Percentiles rank a stretch among this genome's conserved stretches.
phyloP scores from a whole-genome alignment of 169 alveolate species.

The Plasmodium malariae region DNA sequence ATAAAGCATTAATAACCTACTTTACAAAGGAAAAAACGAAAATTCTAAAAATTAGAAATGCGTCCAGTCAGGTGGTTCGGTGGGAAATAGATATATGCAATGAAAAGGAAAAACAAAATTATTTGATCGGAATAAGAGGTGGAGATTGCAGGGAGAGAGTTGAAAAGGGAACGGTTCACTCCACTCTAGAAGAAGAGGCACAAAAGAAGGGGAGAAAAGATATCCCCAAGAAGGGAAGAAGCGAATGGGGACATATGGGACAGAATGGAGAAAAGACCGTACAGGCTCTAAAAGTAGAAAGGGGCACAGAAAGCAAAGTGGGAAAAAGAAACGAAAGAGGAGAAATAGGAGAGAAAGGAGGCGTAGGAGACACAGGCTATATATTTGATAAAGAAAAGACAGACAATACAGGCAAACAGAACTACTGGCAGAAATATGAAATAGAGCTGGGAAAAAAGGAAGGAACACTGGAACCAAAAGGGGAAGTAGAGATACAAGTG shows the following conservation, averaged over 20 bases:
- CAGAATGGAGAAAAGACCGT: neutral
- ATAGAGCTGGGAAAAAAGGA: constrained; percentile 8
- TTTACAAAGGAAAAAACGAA: constrained; percentile 22
- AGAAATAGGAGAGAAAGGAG: neutral
- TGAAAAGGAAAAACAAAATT: constrained; percentile 7
- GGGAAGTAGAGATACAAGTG: constrained; percentile 17
- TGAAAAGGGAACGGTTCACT: neutral
- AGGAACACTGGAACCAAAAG: constrained; percentile 27
- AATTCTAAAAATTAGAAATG: constrained; percentile 36
- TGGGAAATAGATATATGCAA: constrained; percentile 12
- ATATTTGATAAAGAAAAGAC: too few relatives aligned
- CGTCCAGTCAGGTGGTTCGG: neutral
- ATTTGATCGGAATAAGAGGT: neutral
- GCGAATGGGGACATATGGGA: neutral
- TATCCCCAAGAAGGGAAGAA: neutral
- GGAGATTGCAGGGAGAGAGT: neutral
- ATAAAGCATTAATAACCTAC: constrained; percentile 26
- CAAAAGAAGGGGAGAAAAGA: neutral
- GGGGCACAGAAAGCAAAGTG: neutral
- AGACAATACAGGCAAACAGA: too few relatives aligned
- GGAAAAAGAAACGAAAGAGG: neutral
- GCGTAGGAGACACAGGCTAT: neutral
- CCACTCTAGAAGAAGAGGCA: neutral
- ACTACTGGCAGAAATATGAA: neutral
- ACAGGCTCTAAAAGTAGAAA: neutral